Base-by-base conservation (phyloP, 805 yeast species). In the Metahyphopichia silvanorum region DNA sequence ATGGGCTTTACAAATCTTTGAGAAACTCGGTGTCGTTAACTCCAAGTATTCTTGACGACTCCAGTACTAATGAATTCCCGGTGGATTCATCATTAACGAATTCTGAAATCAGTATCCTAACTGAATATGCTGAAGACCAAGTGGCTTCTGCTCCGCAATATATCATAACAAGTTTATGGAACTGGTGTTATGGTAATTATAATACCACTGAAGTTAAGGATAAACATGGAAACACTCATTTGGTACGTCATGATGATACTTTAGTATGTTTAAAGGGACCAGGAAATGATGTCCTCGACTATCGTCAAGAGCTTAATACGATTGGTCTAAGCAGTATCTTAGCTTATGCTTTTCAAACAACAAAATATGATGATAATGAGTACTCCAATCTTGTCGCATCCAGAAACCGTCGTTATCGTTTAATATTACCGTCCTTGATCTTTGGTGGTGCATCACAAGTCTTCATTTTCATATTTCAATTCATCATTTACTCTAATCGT, bases 121-220 rank as follows among this genome's bases (percentile, higher is more conserved):
- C 73, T 1, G 51, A 57, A 10, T 77, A 74, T 43, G 69, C 77
- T 4, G 57, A 63, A 36, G 49, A 49, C 3, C 71, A 73, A 40
- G 77, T 76, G 10, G 54, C 56, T 5, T 38, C 46, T 18, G 71
- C 77, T 1, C 80, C 82, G 1, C 78, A 76, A 44, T 67, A 56
- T 37, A 60, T 74, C 4, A 40, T 58, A 8, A 57, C 68, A 0
- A 55, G 67, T 5, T 31, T 72, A 3, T 58, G 66, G 62, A 49
- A 55, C 31, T 71, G 72, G 65, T 74, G 80, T 43, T 60, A 53
- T 32, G 75, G 73, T 1, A 53, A 50, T 32, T 69, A 66, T 39
- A 57, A 58, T 27, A 33, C 42, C 13, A 47, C 58, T 13, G 21
- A 37, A 15, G 13, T 27, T 15, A 11, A 16, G 21, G 34, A 38